Evolutionary conservation across 2,329 filamentous ascomycete genomes (phyloP).

Genomic region (Ophiostoma quercus): DNA sequence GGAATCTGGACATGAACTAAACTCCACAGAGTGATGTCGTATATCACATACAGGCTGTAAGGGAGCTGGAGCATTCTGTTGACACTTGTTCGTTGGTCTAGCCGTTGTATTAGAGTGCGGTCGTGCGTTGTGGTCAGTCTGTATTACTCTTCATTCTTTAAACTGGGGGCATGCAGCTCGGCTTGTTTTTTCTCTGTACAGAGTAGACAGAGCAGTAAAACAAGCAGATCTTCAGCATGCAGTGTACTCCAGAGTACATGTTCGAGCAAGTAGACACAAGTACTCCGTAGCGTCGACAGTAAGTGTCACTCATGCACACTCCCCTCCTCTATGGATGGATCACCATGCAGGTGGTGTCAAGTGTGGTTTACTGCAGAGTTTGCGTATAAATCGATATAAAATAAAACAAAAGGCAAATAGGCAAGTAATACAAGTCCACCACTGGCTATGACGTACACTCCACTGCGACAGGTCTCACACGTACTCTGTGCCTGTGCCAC

Average conservation of each 20-base stretch:
- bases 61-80: background rate
- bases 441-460: background rate
- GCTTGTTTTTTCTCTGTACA: no score
- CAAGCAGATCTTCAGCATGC: no score
- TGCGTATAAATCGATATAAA: no score
- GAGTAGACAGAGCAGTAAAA: no score
- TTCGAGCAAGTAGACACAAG: background rate
- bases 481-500: background rate
- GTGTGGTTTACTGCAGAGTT: no score
- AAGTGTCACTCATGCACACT: conserved; percentile 1
- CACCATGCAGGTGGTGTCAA: background rate
- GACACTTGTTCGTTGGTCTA: no score
- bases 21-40: background rate
- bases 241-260: background rate
- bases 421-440: background rate
- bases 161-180: no score
- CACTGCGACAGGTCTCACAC: background rate
- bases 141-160: no score
- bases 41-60: background rate
- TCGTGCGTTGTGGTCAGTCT: background rate
- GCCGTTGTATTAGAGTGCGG: background rate
- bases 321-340: background rate
- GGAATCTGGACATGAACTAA: background rate
- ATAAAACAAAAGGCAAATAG: no score
- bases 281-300: background rate